Evolutionary conservation across 2,329 filamentous ascomycete species (phyloP).

Genomic region (Xylaria sp.): DNA sequence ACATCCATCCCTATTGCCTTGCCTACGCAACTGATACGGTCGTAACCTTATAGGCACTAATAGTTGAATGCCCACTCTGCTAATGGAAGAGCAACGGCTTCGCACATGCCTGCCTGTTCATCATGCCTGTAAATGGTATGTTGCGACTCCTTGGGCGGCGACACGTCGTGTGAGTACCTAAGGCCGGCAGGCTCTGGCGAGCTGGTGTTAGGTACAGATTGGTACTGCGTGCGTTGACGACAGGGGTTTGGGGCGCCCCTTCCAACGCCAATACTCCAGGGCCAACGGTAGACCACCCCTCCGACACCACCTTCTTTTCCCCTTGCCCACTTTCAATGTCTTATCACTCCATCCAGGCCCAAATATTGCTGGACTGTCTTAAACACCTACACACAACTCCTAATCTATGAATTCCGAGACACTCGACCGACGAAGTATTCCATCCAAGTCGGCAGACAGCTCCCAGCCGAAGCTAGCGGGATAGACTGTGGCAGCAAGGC

Average conservation of each 20-base stretch:
- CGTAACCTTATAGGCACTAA: too few species aligned
- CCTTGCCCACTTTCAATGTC: slow-evolving; percentile 25
- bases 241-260: slow-evolving; percentile 22
- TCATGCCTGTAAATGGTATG: background rate
- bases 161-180: slow-evolving; percentile 4
- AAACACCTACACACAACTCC: slow-evolving; percentile 7
- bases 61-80: too few species aligned
- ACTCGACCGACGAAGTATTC: slow-evolving; percentile 3
- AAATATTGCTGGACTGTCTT: background rate
- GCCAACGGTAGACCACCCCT: slow-evolving; percentile 1
- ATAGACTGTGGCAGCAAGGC: slow-evolving; percentile 1
- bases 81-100: background rate
- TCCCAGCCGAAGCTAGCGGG: background rate
- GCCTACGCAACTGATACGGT: too few species aligned
- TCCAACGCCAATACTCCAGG: slow-evolving; percentile 21
- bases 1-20: too few species aligned
- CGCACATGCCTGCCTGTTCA: background rate
- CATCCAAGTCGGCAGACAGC: background rate
- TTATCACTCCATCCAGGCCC: slow-evolving; percentile 6
- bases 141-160: slow-evolving; percentile 2
- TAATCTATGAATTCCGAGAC: slow-evolving; percentile 9
- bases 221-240: slow-evolving; percentile 10
- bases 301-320: slow-evolving; percentile 16
- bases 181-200: too few species aligned
- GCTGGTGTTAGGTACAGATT: background rate